phyloP scores from a whole-genome alignment of 768 basidiomycete species.

The Phaeolepiota aurea region DNA sequence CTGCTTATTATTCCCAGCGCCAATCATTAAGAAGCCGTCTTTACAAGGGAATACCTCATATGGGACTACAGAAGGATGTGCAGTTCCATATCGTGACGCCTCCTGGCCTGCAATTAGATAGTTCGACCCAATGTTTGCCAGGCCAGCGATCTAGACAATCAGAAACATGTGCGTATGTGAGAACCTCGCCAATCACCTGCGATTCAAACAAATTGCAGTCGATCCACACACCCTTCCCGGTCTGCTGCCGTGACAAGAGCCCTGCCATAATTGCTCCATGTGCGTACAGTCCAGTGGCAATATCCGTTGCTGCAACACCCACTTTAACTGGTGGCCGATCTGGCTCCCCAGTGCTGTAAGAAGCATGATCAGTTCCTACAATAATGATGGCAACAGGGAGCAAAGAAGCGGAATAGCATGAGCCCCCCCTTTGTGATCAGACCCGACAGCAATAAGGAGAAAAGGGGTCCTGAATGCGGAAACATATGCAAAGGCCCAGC shows the following conservation, averaged over 20 bases:
- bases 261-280: conserved; percentile 93
- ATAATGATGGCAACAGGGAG: not conserved
- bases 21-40: conserved; percentile 89
- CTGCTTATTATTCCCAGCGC: conserved; percentile 86
- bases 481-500: no score
- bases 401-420: no score
- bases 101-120: conserved; percentile 83
- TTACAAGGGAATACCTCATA: conserved; percentile 88
- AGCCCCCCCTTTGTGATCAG: no score
- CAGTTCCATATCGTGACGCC: conserved; percentile 82
- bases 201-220: conserved; percentile 91
- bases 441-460: no score
- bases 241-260: conserved; percentile 71
- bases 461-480: no score
- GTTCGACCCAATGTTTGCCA: conserved; percentile 90
- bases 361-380: conserved; percentile 4
- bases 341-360: conserved; percentile 73
- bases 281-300: conserved; percentile 82
- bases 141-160: conserved; percentile 63
- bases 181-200: conserved; percentile 42
- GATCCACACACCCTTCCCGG: conserved; percentile 84
- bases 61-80: conserved; percentile 90
- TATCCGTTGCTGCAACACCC: conserved; percentile 91
- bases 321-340: conserved; percentile 86
- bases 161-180: not conserved